Base-by-base conservation (phyloP, 441 rosid genomes). In the Capsella rubella region DNA sequence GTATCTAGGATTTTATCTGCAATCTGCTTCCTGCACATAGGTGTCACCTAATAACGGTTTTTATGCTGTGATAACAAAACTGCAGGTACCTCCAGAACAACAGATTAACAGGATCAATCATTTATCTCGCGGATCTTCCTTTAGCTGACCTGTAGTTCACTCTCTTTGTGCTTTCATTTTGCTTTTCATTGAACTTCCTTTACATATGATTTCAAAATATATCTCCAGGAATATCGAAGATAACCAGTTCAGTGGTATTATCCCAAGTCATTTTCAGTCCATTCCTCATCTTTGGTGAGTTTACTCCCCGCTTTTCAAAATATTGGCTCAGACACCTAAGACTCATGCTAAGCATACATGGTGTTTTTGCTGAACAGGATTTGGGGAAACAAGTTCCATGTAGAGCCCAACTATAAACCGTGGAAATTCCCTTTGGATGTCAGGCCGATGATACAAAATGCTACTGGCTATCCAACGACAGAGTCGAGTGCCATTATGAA, bases 101-200 rank as follows among this genome's bases (percentile, higher is more conserved):
- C 85, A 79, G 75, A 58, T 90, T 95, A 69, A 89, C 97, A 13
- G 99, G 99, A 86, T 94, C 99, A 29, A 91, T 96, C 79, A 66
- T 84, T 66, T 89, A 86, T 81, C 90, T 96, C 63, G 77, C 97
- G 46, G 78, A 84, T 74, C 96, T 96, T 78, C 90, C 94, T 68
- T 85, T 93, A 73, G 77, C 71, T 64, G 84, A 93, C 81, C 84
- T 96, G 99, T 96, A 87, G 51, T 31, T 82, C 28, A 75, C 71
- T 69, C 49, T 68, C 68, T 53, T 51, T 57, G 21, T 57, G 57
- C 72, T 71, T 35, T 56, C 39, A 32, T 73, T 46, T 68, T 68
- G 34, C 46, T 49, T 46, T 40, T 73, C 71, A 65, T 18, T 29
- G 42, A 32, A 61, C 67, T 51, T 75, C 74, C 52, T 49, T 76